Percentiles rank a stretch among this genome's conserved stretches.
Conservation (phyloP, 768 basidiomycete genomes). For the Austroboletus eburneus region DNA sequence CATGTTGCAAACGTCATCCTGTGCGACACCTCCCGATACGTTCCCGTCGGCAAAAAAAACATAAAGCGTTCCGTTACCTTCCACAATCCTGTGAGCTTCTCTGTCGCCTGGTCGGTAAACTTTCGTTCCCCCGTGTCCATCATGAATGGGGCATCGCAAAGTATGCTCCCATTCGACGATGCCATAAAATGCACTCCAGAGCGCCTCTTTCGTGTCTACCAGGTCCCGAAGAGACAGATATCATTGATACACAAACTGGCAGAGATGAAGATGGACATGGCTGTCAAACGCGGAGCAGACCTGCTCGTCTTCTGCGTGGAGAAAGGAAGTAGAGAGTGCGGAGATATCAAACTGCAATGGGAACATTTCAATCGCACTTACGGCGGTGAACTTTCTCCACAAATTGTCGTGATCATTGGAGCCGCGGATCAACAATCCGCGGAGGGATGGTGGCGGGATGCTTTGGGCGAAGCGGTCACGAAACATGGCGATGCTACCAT, state of each 20-base stretch:
- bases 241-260: neutral
- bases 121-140: conserved; percentile 24
- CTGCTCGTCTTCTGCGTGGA: conserved; percentile 26
- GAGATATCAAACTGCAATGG: conserved; percentile 21
- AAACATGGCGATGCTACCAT: conserved; percentile 11
- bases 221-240: conserved; percentile 10
- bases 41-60: neutral
- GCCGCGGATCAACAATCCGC: conserved; percentile 12
- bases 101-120: conserved; percentile 10
- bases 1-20: conserved; percentile 22
- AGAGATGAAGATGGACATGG: conserved; percentile 3
- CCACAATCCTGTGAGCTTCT: conserved; percentile 17
- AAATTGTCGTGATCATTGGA: conserved; percentile 21
- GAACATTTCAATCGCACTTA: conserved; percentile 25
- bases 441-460: conserved; percentile 20
- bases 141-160: conserved; percentile 6
- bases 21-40: conserved; percentile 15
- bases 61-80: conserved; percentile 23
- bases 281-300: conserved; percentile 21
- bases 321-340: neutral
- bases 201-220: conserved; percentile 20
- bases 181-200: conserved; percentile 5
- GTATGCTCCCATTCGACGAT: conserved; percentile 21
- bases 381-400: conserved; percentile 25
- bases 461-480: neutral